Evolutionary conservation across 805 yeast species (phyloP), one percentile per base, ranked within the genome.

Genomic region (Starmerella powellii): DNA sequence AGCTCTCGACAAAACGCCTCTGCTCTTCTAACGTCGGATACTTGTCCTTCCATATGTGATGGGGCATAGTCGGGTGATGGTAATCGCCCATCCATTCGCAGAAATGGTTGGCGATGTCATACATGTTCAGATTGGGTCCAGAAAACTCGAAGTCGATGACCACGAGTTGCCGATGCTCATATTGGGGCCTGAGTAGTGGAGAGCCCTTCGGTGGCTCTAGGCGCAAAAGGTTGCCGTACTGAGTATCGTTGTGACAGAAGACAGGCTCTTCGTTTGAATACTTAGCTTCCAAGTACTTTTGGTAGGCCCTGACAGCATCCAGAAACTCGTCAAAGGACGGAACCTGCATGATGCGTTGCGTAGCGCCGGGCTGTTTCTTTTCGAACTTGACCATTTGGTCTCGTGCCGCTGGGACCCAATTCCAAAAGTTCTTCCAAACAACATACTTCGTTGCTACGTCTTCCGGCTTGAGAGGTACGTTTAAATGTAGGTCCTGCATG

Each of bases 51-150:
- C 72, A 68, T n/a, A 81, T 64, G 42, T 62, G 72, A 58, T 80
- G 74, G 1, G 74, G 67, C 13, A 67, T 62, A 16, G 67, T 64
- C 1, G 77, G 72, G 51, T 76, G 73, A 56, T 80, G 83, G 58
- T 88, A 91, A 64, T 91, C 85, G 37, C 84, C 72, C 96, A 87
- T 91, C 98, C 98, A 88, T 64, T 88, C 98, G 50, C 82, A 73
- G 52, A 91, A 82, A 64, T 91, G 98, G 60, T 91, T 87, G 12
- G 87, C 87, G 42, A 91, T 73, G 59, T 91, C 98, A 58, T 70
- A 84, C 2, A 93, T 94, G 1, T 94, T 85, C 34, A 78, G 68
- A 56, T 87, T 91, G 10, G 94, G 77, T 1, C 95, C 96, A 0
- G 95, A 77, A 60, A 88, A 91, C 63, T 91, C 98, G 60, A 91